phyloP scores from a whole-genome alignment of 2,329 filamentous ascomycete genomes.

The Aspergillus calidoustus region DNA sequence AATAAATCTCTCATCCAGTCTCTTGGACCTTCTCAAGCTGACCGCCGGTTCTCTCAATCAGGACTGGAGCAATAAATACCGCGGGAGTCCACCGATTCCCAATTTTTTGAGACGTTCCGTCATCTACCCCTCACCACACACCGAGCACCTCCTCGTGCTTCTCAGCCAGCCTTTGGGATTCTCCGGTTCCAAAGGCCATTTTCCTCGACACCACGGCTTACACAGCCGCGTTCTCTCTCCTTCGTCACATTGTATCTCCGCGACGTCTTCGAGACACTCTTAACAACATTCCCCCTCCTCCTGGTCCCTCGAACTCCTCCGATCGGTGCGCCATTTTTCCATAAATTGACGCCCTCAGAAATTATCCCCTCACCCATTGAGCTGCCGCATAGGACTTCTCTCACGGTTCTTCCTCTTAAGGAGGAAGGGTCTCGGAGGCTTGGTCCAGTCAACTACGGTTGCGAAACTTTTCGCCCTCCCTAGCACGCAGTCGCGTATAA shows the following conservation, averaged over 20 bases:
- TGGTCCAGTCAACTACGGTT: constrained; percentile 88
- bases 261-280: constrained; percentile 50
- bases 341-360: constrained; percentile 42
- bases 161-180: constrained; percentile 43
- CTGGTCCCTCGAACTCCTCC: constrained; percentile 34
- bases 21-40: constrained; percentile 13
- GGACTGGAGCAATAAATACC: constrained; percentile 18
- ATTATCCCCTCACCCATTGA: constrained; percentile 69
- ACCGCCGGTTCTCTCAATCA: constrained; percentile 20
- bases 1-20: constrained; percentile 25
- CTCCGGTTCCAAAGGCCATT: constrained; percentile 41
- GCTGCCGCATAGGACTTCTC: constrained; percentile 99
- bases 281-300: constrained; percentile 53
- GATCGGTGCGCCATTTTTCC: constrained; percentile 45
- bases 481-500: constrained; percentile 64
- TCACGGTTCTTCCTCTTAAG: constrained; percentile 97
- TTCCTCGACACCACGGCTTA: constrained; percentile 44
- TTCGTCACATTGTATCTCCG: constrained; percentile 51
- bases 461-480: constrained; percentile 92
- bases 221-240: constrained; percentile 36
- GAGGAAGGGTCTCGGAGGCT: constrained; percentile 99
- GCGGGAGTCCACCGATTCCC: constrained; percentile 21
- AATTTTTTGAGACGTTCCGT: constrained; percentile 15
- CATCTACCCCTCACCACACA: constrained; percentile 10
- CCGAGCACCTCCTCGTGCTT: not conserved